phyloP scores from a whole-genome alignment of 148 eudicot genomes.

The Salicornia ramosissima region DNA sequence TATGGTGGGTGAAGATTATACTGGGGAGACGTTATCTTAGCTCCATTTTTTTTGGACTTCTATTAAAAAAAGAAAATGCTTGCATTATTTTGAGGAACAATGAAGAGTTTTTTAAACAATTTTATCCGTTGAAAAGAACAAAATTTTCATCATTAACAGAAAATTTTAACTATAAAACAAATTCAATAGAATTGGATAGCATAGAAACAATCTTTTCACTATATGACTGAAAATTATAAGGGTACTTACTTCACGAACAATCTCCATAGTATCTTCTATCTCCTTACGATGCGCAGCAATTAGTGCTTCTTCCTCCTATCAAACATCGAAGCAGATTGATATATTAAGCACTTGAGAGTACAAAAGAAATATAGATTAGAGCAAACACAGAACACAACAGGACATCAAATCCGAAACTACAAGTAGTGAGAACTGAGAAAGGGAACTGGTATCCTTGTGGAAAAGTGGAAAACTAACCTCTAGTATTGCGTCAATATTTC shows the following conservation, averaged over 20 bases:
- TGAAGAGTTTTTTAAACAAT: too few relatives aligned
- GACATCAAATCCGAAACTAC: not conserved
- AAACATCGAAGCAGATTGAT: constrained; percentile 12
- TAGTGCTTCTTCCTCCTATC: constrained; percentile 92
- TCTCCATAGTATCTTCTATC: constrained; percentile 99
- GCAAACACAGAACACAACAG: not conserved
- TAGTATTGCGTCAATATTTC: constrained; percentile 72
- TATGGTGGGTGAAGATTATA: too few relatives aligned
- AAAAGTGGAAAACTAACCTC: constrained; percentile 47
- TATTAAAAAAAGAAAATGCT: too few relatives aligned
- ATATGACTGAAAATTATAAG: not conserved
- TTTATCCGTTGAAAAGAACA: too few relatives aligned
- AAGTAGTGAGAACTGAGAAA: constrained; percentile 1
- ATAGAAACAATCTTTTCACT: not conserved
- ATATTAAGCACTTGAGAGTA: not conserved
- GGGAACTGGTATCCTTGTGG: not conserved
- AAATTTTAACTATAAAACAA: too few relatives aligned
- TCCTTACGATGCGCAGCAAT: constrained; percentile 96
- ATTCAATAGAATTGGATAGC: too few relatives aligned
- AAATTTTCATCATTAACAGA: too few relatives aligned
- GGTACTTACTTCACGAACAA: constrained; percentile 91
- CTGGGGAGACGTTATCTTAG: too few relatives aligned
- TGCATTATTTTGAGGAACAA: too few relatives aligned
- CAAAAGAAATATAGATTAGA: not conserved
- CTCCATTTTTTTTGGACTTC: too few relatives aligned